Percentiles rank a stretch among this genome's conserved stretches.
Conservation (phyloP, 169 alveolate species). For the Eimeria sp. region DNA sequence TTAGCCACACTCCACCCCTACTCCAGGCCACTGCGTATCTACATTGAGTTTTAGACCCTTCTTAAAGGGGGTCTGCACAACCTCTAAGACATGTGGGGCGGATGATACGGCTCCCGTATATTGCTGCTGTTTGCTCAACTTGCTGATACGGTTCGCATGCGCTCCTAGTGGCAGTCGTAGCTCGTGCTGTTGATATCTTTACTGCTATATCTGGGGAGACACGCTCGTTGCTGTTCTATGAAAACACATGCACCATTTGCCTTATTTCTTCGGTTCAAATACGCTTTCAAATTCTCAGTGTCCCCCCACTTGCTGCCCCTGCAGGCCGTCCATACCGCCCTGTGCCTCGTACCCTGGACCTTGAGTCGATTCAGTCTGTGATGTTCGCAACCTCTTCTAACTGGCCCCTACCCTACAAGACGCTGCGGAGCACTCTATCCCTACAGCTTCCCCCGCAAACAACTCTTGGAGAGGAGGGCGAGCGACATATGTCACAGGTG, state of each 20-base stretch:
- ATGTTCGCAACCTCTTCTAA: constrained; percentile 66
- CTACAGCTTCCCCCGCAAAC: constrained; percentile 54
- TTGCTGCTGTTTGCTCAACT: not conserved
- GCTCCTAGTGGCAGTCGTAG: not conserved
- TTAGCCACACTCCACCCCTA: not conserved
- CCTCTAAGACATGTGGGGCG: not conserved
- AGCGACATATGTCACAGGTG: constrained; percentile 28
- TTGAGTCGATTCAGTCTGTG: constrained; percentile 74
- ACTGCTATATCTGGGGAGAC: not conserved
- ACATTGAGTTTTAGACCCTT: not conserved
- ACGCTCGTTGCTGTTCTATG: not conserved
- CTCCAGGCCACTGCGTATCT: not conserved
- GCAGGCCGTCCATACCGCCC: constrained; percentile 83
- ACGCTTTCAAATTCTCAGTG: not conserved
- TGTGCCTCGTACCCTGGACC: constrained; percentile 61
- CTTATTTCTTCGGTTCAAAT: not conserved
- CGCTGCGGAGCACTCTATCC: constrained; percentile 19
- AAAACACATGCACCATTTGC: not conserved
- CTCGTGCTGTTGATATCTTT: not conserved
- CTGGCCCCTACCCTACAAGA: constrained; percentile 32
- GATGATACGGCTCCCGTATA: not conserved
- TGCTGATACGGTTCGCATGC: not conserved
- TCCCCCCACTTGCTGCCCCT: not conserved
- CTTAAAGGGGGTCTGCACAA: not conserved
- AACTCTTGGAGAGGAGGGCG: constrained; percentile 60